Conservation (phyloP, 306 rosid genomes). For the Inga laurina region DNA sequence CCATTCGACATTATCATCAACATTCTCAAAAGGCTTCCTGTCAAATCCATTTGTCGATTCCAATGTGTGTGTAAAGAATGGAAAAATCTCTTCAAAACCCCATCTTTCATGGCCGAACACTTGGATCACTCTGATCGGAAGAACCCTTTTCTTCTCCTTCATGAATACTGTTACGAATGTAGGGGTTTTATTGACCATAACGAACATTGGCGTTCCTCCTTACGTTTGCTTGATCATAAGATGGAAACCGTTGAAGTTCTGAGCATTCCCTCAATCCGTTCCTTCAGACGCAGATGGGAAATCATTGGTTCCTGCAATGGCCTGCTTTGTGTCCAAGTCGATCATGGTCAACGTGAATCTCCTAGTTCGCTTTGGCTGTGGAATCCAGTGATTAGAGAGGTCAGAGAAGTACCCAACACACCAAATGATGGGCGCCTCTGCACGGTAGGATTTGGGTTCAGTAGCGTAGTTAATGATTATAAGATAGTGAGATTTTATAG, state of each 20-base stretch:
- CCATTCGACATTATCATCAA: not conserved
- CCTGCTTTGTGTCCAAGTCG: not conserved
- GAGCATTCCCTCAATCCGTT: not conserved
- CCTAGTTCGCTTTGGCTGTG: not conserved
- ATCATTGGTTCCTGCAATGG: not conserved
- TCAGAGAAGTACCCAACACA: not conserved
- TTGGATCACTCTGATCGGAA: no score
- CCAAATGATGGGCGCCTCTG: no score
- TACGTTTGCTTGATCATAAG: not conserved
- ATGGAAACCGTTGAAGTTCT: not conserved
- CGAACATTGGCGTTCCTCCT: not conserved
- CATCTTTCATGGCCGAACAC: not conserved
- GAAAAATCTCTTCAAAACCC: not conserved
- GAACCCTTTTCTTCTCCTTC: not conserved
- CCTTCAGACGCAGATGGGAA: not conserved
- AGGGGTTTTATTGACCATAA: no score
- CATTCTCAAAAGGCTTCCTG: not conserved
- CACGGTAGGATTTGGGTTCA: not conserved
- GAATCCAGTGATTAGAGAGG: not conserved
- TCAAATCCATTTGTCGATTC: no score
- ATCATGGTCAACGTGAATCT: rapidly evolving
- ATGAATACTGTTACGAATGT: not conserved
- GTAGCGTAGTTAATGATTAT: not conserved
- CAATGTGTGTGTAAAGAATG: not conserved
- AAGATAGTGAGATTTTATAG: not conserved